Percentiles rank a stretch among this genome's conserved stretches.
Conservation (phyloP, 1,284 basidiomycete species). For the Albatrellus sp. region DNA sequence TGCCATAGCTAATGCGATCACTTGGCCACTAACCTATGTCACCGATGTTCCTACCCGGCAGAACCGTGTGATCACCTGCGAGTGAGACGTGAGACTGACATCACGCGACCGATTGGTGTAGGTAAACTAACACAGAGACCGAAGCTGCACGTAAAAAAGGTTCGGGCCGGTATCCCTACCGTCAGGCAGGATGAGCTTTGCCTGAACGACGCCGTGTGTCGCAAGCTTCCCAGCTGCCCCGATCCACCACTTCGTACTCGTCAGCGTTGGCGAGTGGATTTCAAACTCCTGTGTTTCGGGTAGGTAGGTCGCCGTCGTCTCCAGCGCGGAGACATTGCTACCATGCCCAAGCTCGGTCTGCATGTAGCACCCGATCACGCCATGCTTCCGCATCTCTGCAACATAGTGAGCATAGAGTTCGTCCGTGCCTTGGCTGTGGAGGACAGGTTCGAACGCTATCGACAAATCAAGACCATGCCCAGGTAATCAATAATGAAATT, state of each 20-base stretch:
- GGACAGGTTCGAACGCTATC: slow-evolving; percentile 55
- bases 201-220: slow-evolving; percentile 72
- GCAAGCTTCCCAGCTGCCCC: slow-evolving; percentile 62
- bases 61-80: slow-evolving; percentile 42
- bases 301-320: slow-evolving; percentile 72
- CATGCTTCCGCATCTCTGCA: slow-evolving; percentile 34
- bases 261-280: slow-evolving; percentile 66
- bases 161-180: slow-evolving; percentile 65
- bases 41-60: slow-evolving; percentile 60
- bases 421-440: slow-evolving; percentile 44
- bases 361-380: slow-evolving; percentile 60
- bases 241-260: slow-evolving; percentile 79
- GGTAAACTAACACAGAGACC: slow-evolving; percentile 34
- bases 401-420: slow-evolving; percentile 37
- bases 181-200: slow-evolving; percentile 55
- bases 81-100: neutral
- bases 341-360: slow-evolving; percentile 74
- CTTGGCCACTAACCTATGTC: slow-evolving; percentile 46
- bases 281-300: slow-evolving; percentile 60
- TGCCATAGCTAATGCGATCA: too few species aligned
- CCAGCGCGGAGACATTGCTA: slow-evolving; percentile 55
- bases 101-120: neutral
- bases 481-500: slow-evolving; percentile 2
- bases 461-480: neutral
- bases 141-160: slow-evolving; percentile 62